Conservation (phyloP, 352 stramenopile genomes). For the Pythium coloratum region DNA sequence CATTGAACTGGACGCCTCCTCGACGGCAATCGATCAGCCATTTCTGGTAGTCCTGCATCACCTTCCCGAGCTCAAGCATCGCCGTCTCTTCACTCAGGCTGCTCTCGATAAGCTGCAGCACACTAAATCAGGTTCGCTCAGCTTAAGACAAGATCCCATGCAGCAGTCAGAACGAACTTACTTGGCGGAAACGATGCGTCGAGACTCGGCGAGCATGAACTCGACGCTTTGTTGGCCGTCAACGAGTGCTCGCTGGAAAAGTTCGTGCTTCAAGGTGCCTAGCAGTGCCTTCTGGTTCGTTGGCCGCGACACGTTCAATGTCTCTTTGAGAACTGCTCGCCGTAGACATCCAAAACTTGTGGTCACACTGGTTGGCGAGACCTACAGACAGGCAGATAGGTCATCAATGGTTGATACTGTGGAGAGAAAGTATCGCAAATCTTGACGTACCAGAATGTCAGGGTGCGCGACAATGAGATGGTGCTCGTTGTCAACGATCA, state of each 20-base stretch:
- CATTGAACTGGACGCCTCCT: constrained; percentile 40
- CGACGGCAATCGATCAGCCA: constrained; percentile 44
- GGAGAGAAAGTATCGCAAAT: not conserved
- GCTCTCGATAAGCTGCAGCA: constrained; percentile 68
- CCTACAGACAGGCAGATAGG: constrained; percentile 30
- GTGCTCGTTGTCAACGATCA: constrained; percentile 40
- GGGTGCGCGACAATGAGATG: constrained; percentile 69
- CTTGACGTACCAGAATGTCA: constrained; percentile 60
- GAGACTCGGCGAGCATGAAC: constrained; percentile 42
- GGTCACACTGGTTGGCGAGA: constrained; percentile 80
- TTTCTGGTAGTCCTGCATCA: constrained; percentile 52
- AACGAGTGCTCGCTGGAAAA: constrained; percentile 68
- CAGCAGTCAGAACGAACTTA: constrained; percentile 44
- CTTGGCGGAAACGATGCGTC: constrained; percentile 59
- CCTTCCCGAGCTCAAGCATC: constrained; percentile 51
- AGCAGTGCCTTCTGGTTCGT: constrained; percentile 68
- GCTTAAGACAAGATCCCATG: not conserved
- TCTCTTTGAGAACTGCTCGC: constrained; percentile 66
- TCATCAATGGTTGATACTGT: no score
- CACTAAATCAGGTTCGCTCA: constrained; percentile 32
- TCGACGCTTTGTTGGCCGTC: constrained; percentile 32
- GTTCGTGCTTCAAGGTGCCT: constrained; percentile 81
- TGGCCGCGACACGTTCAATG: constrained; percentile 51
- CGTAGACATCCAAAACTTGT: constrained; percentile 75
- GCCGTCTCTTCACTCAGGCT: constrained; percentile 58